A percentile compares a stretch with the other conserved stretches of the same genome.
Evolutionary conservation across 108 stramenopile genomes (phyloP).

Genomic region (Skeletonema marinoi): DNA sequence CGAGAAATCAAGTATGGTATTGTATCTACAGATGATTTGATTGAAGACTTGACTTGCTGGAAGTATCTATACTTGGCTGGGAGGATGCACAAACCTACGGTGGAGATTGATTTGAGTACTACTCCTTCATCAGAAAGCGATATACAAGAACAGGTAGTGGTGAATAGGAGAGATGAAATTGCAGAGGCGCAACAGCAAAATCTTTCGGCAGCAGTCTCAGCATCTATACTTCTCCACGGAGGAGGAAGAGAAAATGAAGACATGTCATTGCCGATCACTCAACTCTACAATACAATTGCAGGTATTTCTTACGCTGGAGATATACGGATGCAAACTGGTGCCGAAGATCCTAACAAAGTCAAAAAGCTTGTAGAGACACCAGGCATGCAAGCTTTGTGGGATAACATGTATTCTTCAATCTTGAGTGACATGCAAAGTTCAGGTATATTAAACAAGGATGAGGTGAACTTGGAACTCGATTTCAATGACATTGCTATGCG

Average conservation of each 20-base stretch:
- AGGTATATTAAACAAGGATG: conserved; percentile 44
- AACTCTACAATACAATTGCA: conserved; percentile 62
- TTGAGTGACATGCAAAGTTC: conserved; percentile 33
- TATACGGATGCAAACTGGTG: conserved; percentile 82
- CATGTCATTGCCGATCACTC: conserved; percentile 14
- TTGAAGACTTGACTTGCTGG: conserved; percentile 72
- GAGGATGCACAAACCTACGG: conserved; percentile 82
- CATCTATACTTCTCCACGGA: conserved; percentile 65
- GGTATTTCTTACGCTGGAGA: conserved; percentile 82
- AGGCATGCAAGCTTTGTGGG: conserved; percentile 75
- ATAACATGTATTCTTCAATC: conserved; percentile 53
- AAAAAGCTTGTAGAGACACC: conserved; percentile 70
- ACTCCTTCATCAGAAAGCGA: background rate
- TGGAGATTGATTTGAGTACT: conserved; percentile 27
- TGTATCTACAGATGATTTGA: conserved; percentile 60
- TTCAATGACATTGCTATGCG: conserved; percentile 17
- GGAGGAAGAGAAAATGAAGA: conserved; percentile 2
- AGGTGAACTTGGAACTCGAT: conserved; percentile 42
- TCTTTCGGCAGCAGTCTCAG: conserved; percentile 63
- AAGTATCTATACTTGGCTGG: conserved; percentile 81
- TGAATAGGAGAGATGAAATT: conserved; percentile 31
- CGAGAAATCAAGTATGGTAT: conserved; percentile 80
- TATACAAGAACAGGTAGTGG: conserved; percentile 5
- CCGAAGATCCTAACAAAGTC: conserved; percentile 83
- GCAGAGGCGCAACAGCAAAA: conserved; percentile 57